Base-by-base conservation (phyloP, 2,329 filamentous ascomycete genomes). In the Alternaria longipes region DNA sequence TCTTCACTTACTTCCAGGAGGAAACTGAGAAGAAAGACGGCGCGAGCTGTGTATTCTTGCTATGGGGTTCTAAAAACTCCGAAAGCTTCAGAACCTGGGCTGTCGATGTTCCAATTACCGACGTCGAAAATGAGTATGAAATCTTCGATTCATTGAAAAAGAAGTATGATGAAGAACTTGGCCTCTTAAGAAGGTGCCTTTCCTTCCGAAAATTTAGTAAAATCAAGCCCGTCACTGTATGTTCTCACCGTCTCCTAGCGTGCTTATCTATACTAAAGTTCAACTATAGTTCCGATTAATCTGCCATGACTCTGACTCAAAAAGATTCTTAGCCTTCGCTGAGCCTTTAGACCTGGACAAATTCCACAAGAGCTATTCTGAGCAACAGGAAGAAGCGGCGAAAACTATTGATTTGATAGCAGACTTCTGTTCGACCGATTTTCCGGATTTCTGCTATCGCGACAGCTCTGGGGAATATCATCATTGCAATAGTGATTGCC, bases 141-240 rank as follows among this genome's bases (percentile, higher is more conserved):
- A 44, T 54, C 24, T 54, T 54, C 28, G 18, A 11, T 32, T 24
- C 18, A 4, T 54, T 54, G 5, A 12, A 11, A 8, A 24, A 24
- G 7, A n/a, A 8, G 26, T 54, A 54, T 24, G 8, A n/a, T 5
- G 8, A 16, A 34, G 38, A 44, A 24, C 38, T 54, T 44, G 26
- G 26, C 26, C 9, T 54, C 26, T 26, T 18, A 20, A 9, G 26
- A 54, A 54, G 12, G 14, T 54, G 6, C 6, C 26, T 42, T n/a
- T 24, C 38, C 6, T 44, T 42, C 3, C 26, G 28, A 24, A 54
- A 14, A 34, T 42, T 53, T 3, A 44, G 16, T 9, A 34, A 9
- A 44, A n/a, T 54, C 38, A 54, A 22, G 26, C 51, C 51, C 11
- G 51, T 44, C 14, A 54, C 51, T 34, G 51, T 54, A 28, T 24